Conservation (phyloP, 2,329 filamentous ascomycete species). For the Calonectria ilicicola region DNA sequence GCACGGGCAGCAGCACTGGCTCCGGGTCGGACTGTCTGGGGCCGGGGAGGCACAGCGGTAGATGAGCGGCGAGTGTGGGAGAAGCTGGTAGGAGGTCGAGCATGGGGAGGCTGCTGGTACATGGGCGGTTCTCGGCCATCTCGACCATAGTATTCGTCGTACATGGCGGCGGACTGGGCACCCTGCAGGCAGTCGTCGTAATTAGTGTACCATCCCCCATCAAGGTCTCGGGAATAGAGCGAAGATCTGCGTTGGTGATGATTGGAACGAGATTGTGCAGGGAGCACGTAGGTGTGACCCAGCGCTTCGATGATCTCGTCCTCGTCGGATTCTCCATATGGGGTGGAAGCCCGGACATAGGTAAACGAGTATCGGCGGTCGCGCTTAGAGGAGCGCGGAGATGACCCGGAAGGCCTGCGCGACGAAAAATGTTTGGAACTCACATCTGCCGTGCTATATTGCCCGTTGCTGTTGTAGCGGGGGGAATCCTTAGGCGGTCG, state of each 20-base stretch:
- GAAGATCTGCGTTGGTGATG: slow-evolving; percentile 47
- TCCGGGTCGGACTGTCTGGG: slow-evolving; percentile 63
- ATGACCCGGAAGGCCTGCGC: slow-evolving; percentile 52
- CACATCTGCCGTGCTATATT: slow-evolving; percentile 76
- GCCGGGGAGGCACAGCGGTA: slow-evolving; percentile 63
- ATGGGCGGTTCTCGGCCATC: slow-evolving; percentile 40
- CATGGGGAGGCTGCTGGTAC: slow-evolving; percentile 58
- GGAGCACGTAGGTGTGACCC: slow-evolving; percentile 65
- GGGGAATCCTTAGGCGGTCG: slow-evolving; percentile 67
- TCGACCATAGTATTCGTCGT: slow-evolving; percentile 52
- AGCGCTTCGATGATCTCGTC: slow-evolving; percentile 69
- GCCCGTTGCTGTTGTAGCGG: slow-evolving; percentile 71
- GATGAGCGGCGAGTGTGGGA: slow-evolving; percentile 61
- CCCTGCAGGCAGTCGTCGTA: slow-evolving; percentile 67
- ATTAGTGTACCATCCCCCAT: slow-evolving; percentile 70
- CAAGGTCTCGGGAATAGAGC: slow-evolving; percentile 53
- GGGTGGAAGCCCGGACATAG: slow-evolving; percentile 69
- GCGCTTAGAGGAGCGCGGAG: slow-evolving; percentile 53
- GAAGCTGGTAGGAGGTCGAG: slow-evolving; percentile 54
- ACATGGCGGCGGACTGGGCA: slow-evolving; percentile 44
- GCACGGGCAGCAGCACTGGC: slow-evolving; percentile 41
- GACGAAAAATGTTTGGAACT: slow-evolving; percentile 67
- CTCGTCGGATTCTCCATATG: slow-evolving; percentile 74
- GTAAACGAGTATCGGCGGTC: slow-evolving; percentile 69
- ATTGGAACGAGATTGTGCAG: slow-evolving; percentile 59